Evolutionary conservation across 2,329 filamentous ascomycete species (phyloP), one percentile per base, ranked within the genome.

Genomic region (Ceratocystis ficicola): DNA sequence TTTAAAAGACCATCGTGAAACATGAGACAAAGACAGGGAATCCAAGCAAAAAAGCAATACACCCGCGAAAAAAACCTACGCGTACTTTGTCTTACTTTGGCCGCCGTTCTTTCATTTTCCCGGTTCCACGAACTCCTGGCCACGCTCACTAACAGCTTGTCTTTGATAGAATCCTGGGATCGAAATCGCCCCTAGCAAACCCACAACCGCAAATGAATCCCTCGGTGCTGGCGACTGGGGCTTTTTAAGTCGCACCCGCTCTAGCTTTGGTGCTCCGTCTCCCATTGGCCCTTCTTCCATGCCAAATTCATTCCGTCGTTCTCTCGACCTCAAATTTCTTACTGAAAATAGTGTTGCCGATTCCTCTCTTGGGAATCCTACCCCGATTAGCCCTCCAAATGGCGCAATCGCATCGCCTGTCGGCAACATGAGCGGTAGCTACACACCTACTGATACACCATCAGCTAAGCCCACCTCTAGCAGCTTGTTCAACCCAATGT

Each of bases 281-380:
- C 63, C 66, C 5, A 65, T 67, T 20, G 66, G 63, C 44, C 62
- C 66, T 12, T 67, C 66, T 20, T 67, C 66, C 28, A 63, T 67
- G 25, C 66, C 66, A 17, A 66, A 66, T 22, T 66, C 80, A 50
- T 75, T 80, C 68, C 79, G 83, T 69, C 79, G 86, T 76, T 85
- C 86, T 64, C 76, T 87, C 69, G 83, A 80, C 62, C 73, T 80
- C 60, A 78, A 78, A 73, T 81, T 79, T 69, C 78, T 79, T 68
- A 73, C 74, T n/a, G 81, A 83, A 57, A 76, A 72, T 69, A 70
- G 63, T 20, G 59, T 65, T 8, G 15, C 66, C 20, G 66, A 67
- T n/a, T 44, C 46, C 5, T 65, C 63, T 25, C 32, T 57, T 1
- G 59, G 59, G 22, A 62, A 44, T 12, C 62, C 66, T 7, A 67